Percentiles rank a stretch among this genome's conserved stretches.
Conservation (phyloP, 2,329 filamentous ascomycete species). For the Microsporum canis region DNA sequence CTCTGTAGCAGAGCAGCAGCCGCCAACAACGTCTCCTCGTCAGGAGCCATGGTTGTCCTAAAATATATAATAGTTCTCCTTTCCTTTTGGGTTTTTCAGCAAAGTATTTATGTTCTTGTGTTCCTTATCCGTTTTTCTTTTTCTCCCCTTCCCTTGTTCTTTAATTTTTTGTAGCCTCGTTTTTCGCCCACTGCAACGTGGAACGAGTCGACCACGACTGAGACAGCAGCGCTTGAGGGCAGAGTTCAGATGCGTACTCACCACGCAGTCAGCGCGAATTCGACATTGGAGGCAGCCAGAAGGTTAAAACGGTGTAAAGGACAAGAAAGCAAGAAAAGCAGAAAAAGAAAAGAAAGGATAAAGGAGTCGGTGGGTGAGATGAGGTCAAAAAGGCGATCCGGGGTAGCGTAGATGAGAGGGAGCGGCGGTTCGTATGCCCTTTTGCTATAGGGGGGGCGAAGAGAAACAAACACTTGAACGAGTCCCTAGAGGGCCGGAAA, state of each 20-base stretch:
- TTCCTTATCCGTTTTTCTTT: not conserved
- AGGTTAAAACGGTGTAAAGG: not conserved
- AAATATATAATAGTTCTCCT: constrained; percentile 1
- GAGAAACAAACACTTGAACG: not conserved
- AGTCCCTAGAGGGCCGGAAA: not conserved
- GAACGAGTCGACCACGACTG: not conserved
- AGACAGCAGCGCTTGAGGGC: not conserved
- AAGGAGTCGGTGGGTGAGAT: not conserved
- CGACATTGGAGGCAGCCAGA: not conserved
- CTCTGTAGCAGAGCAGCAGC: constrained; percentile 37
- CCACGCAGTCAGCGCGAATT: not conserved
- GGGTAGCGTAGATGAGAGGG: not conserved
- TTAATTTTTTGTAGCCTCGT: not conserved
- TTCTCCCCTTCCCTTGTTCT: not conserved
- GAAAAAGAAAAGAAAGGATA: not conserved
- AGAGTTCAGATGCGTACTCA: not conserved
- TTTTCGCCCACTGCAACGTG: not conserved
- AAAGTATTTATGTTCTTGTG: not conserved
- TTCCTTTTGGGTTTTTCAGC: not conserved
- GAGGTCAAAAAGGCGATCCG: not conserved
- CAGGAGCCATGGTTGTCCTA: constrained; percentile 32
- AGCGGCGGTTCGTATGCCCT: not conserved
- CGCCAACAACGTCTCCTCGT: constrained; percentile 38
- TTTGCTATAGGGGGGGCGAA: not conserved
- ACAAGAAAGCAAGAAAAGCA: not conserved